These are phyloP conservation scores for Cupressus sempervirens DNA, from an alignment of 75 land plant genomes.

Conservation along the genomic window DNA sequence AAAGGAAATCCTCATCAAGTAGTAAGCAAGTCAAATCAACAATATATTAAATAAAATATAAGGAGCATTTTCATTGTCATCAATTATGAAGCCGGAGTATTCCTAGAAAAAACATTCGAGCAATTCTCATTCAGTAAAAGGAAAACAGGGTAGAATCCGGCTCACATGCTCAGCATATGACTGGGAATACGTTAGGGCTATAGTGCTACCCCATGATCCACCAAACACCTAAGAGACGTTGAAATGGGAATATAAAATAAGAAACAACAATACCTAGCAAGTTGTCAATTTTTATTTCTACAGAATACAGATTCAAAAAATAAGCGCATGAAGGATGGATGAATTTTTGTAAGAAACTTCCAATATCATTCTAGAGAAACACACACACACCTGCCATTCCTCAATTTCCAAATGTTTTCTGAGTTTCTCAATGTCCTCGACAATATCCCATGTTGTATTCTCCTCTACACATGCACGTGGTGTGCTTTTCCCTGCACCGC, in stretches of 20 bases:
- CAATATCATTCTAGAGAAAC: background rate
- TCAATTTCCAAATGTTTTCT: slow-evolving; percentile 79
- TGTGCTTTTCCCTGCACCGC: slow-evolving; percentile 94
- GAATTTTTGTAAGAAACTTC: background rate
- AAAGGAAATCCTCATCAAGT: background rate
- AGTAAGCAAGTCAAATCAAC: background rate
- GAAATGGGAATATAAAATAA: slow-evolving; percentile 9
- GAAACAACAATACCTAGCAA: background rate
- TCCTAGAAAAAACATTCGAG: background rate
- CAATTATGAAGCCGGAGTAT: background rate
- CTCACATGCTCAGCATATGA: slow-evolving; percentile 74
- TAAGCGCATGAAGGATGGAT: background rate
- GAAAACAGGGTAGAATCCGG: background rate
- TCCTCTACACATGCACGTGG: slow-evolving; percentile 88
- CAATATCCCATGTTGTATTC: slow-evolving; percentile 95
- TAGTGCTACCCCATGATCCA: slow-evolving; percentile 98
- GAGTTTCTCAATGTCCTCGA: slow-evolving; percentile 92
- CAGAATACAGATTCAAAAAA: background rate
- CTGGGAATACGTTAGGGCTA: slow-evolving; percentile 88
- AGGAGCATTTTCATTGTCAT: background rate
- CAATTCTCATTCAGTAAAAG: background rate
- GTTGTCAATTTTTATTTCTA: background rate
- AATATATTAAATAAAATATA: background rate
- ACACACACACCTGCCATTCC: slow-evolving; percentile 61
- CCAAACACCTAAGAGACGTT: slow-evolving; percentile 77